Evolutionary conservation across 257 asterid genomes (phyloP).

Genomic region (Forsythia viridissima): DNA sequence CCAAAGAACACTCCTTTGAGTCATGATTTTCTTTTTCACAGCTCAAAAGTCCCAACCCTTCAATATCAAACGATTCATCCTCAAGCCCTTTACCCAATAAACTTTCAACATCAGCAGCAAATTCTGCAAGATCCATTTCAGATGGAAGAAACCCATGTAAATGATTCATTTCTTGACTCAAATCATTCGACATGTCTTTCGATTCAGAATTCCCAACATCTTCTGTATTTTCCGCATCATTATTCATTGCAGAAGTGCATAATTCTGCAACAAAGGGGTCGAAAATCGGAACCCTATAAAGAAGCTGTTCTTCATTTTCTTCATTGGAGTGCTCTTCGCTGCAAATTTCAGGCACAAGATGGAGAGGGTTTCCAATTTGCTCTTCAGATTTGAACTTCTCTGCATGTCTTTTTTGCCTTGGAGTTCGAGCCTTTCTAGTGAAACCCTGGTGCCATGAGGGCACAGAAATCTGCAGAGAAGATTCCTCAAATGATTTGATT

Average conservation of each 20-base stretch:
- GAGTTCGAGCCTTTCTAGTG: slow-evolving; percentile 69
- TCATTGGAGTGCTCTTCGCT: slow-evolving; percentile 57
- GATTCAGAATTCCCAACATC: slow-evolving; percentile 7
- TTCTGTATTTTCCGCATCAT: not conserved
- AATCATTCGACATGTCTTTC: slow-evolving; percentile 8
- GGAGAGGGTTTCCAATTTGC: slow-evolving; percentile 26
- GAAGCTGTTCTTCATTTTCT: slow-evolving; percentile 64
- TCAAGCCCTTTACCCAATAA: slow-evolving; percentile 77
- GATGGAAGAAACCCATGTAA: slow-evolving; percentile 57
- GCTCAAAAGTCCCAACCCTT: slow-evolving; percentile 60
- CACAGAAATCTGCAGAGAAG: slow-evolving; percentile 17
- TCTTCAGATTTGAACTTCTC: slow-evolving; percentile 16
- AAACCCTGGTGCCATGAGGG: slow-evolving; percentile 71
- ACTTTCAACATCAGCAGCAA: slow-evolving; percentile 80
- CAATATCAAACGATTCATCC: slow-evolving; percentile 61
- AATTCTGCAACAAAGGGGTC: slow-evolving; percentile 56
- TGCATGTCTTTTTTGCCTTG: slow-evolving; percentile 39
- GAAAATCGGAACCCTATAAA: slow-evolving; percentile 66
- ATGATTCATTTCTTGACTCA: slow-evolving; percentile 20
- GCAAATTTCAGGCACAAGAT: slow-evolving; percentile 62
- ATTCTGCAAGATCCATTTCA: slow-evolving; percentile 79
- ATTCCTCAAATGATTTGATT: slow-evolving; percentile 18
- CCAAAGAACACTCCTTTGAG: slow-evolving; percentile 24
- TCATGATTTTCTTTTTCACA: slow-evolving; percentile 25
- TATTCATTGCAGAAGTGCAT: slow-evolving; percentile 28